phyloP scores from a whole-genome alignment of 2,329 filamentous ascomycete species.

The Graphilbum sp. region DNA sequence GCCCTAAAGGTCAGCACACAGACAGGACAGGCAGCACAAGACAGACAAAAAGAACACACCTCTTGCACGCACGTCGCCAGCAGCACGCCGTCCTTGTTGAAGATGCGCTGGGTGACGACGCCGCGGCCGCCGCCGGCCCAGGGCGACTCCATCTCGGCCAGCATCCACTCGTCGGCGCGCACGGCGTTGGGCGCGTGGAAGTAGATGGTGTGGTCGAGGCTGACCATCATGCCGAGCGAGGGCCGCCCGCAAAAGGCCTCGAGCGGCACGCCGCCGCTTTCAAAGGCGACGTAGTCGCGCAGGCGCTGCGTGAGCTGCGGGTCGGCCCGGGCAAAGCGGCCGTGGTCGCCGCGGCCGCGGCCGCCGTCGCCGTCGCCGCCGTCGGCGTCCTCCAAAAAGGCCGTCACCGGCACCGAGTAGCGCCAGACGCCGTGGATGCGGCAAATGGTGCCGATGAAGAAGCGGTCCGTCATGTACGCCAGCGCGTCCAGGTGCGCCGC shows the following conservation, averaged over 20 bases:
- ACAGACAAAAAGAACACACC: conserved; percentile 23
- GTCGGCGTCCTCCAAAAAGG: conserved; percentile 24
- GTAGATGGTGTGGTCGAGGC: conserved; percentile 59
- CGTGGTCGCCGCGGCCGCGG: too few relatives aligned
- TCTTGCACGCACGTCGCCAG: conserved; percentile 71
- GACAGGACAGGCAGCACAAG: background rate
- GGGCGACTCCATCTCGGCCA: conserved; percentile 62
- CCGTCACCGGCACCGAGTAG: conserved; percentile 36
- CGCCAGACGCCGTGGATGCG: conserved; percentile 69
- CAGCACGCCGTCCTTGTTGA: conserved; percentile 51
- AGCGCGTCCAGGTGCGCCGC: conserved; percentile 74
- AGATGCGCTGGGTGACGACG: conserved; percentile 61
- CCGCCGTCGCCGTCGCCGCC: background rate
- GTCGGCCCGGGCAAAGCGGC: conserved; percentile 17
- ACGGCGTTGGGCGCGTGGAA: conserved; percentile 45
- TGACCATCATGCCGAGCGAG: conserved; percentile 70
- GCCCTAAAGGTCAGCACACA: background rate
- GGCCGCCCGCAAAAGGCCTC: conserved; percentile 31
- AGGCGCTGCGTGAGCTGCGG: conserved; percentile 24
- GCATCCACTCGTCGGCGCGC: conserved; percentile 58
- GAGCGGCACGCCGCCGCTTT: conserved; percentile 23
- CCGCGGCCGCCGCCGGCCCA: conserved; percentile 68
- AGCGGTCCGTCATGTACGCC: conserved; percentile 84
- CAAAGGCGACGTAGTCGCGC: conserved; percentile 21
- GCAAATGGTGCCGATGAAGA: conserved; percentile 80